Percentiles rank a stretch among this genome's conserved stretches.
Evolutionary conservation across 257 asterid species (phyloP).

Genomic region (Primulina eburnea): DNA sequence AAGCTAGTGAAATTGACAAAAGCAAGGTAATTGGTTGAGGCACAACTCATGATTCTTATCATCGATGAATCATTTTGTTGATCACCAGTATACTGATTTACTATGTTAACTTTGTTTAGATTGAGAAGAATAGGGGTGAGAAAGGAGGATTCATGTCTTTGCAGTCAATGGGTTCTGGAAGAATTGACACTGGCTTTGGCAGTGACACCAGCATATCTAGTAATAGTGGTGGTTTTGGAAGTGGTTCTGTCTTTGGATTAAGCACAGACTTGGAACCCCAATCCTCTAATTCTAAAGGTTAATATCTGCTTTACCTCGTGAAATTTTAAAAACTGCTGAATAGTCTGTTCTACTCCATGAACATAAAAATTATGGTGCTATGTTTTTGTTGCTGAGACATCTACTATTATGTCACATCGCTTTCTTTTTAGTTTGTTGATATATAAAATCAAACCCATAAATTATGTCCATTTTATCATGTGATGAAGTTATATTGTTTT

Average conservation of each 20-base stretch:
- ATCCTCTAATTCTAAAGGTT: constrained; percentile 54
- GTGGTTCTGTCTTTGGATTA: constrained; percentile 48
- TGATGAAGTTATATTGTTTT: background rate
- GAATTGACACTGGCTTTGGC: constrained; percentile 51
- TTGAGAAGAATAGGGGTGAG: constrained; percentile 54
- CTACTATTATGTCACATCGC: background rate
- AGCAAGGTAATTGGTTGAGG: constrained; percentile 63
- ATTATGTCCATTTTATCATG: background rate
- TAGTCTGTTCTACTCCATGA: background rate
- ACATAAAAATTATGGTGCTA: background rate
- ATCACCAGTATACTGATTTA: constrained; percentile 6
- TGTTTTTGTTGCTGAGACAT: background rate
- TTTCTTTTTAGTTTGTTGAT: background rate
- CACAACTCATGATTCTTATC: constrained; percentile 11
- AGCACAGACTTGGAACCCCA: constrained; percentile 46
- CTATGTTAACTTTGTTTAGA: constrained; percentile 30
- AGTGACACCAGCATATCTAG: constrained; percentile 40
- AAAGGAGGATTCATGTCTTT: constrained; percentile 50
- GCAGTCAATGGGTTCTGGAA: constrained; percentile 54
- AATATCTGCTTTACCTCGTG: constrained; percentile 15
- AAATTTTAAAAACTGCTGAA: background rate
- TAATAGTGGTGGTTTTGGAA: constrained; percentile 43
- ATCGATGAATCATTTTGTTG: background rate
- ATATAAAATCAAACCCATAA: background rate
- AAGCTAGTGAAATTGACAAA: constrained; percentile 93